Evolutionary conservation across 2,329 filamentous ascomycete genomes (phyloP), one percentile per base, ranked within the genome.

Genomic region (Tolypocladium amazonense): DNA sequence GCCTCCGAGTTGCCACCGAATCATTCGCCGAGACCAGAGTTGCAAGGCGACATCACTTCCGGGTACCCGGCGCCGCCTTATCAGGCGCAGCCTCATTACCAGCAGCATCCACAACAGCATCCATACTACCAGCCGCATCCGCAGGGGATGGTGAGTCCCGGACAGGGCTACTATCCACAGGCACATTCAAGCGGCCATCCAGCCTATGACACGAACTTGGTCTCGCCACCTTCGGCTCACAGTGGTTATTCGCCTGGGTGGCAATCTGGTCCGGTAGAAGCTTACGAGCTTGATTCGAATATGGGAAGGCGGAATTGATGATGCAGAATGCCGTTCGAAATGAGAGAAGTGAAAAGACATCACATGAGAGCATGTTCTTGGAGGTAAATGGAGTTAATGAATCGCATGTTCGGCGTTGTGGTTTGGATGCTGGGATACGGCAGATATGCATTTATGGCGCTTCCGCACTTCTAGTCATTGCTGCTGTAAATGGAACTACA

Each of bases 231-330:
- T n/a, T 60, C 50, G 23, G 62, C 60, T 6, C 63, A 62, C 5
- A 43, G 39, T 9, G 55, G 50, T 12, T 57, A 65, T 18, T 58
- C 57, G 12, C 23, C 54, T 23, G 65, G 68, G 3, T 77, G 70
- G 69, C 71, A 75, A 56, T 67, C 74, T 1, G 74, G 74, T 4
- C 73, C 73, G 1, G 68, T 73, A 37, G 67, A 72, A 27, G 62
- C 65, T 11, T 72, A 72, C 55, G 71, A 76, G 56, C 55, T 72
- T 58, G 68, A 69, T 56, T 65, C 66, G 7, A 65, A 65, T 43
- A 56, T 65, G 2, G 58, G 61, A 3, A 61, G 60, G 23, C 55
- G 55, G 23, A 41, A 56, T 14, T 18, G 15, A 18, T 53, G 27
- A 53, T 30, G 27, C 18, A 2, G 1, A 4, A 53, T 9, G 4